Evolutionary conservation across 768 basidiomycete genomes (phyloP).

Genomic region (Suillus brevipes): DNA sequence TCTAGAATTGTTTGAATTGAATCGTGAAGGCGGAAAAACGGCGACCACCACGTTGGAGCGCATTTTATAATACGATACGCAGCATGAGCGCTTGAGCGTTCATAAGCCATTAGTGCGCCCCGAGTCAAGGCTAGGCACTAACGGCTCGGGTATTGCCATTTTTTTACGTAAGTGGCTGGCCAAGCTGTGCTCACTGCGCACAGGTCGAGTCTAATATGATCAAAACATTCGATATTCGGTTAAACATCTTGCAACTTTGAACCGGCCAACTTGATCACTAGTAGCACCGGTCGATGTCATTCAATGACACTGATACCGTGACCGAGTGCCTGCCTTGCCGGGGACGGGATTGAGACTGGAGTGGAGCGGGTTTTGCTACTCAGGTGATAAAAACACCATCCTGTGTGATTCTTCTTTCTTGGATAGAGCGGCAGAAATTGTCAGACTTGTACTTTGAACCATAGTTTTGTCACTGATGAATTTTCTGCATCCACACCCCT

Average conservation of each 20-base stretch:
- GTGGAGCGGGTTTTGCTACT: no score
- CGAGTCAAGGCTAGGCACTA: neutral
- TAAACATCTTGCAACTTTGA: neutral
- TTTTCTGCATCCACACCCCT: neutral
- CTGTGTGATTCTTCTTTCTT: no score
- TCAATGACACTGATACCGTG: no score
- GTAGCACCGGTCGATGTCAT: no score
- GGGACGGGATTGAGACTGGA: no score
- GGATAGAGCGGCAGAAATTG: no score
- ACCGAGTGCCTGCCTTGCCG: no score
- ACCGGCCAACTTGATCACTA: neutral
- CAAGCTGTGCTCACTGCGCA: neutral
- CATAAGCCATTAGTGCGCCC: neutral
- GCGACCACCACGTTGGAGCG: neutral
- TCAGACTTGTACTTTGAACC: no score
- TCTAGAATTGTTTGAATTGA: neutral
- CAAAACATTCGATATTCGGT: neutral
- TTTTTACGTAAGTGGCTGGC: no score
- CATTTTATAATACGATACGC: neutral
- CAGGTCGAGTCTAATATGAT: neutral
- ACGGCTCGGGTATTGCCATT: neutral
- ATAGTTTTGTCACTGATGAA: no score
- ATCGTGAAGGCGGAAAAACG: neutral
- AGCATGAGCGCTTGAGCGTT: neutral
- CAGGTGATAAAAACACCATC: no score